phyloP scores from a whole-genome alignment of 306 rosid genomes.

The Prunus armeniaca region DNA sequence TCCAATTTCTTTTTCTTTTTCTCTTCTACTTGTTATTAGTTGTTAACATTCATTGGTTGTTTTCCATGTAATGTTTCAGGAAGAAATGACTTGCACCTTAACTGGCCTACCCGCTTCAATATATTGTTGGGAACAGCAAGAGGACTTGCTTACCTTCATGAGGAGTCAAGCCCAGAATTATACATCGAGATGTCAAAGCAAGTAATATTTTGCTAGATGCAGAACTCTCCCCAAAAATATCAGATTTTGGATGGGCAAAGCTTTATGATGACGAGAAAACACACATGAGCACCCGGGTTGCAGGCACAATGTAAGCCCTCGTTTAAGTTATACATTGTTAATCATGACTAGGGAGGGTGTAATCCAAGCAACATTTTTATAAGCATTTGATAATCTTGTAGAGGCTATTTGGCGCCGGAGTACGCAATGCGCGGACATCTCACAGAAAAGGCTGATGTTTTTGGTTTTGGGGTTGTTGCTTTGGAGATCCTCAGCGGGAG shows the following conservation, averaged over 20 bases:
- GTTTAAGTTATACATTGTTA: neutral
- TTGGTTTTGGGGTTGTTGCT: constrained; percentile 21
- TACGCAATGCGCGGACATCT: constrained; percentile 27
- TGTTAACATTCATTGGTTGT: neutral
- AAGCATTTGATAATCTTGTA: neutral
- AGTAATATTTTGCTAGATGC: constrained; percentile 36
- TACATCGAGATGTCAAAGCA: constrained; percentile 44
- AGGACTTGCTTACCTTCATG: constrained; percentile 39
- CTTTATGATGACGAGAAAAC: constrained; percentile 32
- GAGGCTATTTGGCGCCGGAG: constrained; percentile 33
- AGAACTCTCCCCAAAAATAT: constrained; percentile 24
- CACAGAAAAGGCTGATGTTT: constrained; percentile 23
- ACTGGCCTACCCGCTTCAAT: constrained; percentile 34
- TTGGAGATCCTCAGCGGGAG: constrained; percentile 30
- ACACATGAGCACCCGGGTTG: constrained; percentile 36
- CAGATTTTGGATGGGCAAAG: constrained; percentile 43
- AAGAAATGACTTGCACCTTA: constrained; percentile 9
- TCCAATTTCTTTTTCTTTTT: neutral
- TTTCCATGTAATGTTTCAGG: neutral
- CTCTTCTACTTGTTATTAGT: neutral
- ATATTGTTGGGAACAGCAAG: constrained; percentile 32
- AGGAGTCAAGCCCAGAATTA: constrained; percentile 31
- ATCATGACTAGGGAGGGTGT: neutral
- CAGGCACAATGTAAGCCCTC: constrained; percentile 34
- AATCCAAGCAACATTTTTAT: neutral